These are phyloP conservation scores for Colletotrichum nymphaeae DNA, from an alignment of 2,329 filamentous ascomycete genomes.

Conservation along the genomic window DNA sequence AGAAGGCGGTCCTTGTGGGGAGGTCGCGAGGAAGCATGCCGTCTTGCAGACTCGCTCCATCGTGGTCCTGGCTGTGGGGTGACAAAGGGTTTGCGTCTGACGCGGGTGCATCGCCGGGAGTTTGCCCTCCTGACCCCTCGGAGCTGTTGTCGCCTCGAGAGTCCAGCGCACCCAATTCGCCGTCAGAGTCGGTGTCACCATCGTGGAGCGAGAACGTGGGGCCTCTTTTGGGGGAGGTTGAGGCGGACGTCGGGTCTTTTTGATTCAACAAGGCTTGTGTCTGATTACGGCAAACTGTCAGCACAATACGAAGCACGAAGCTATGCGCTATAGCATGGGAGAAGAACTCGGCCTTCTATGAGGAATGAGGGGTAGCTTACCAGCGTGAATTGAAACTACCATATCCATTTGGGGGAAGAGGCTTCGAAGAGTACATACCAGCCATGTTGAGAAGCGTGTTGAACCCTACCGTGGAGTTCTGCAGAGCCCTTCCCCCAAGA, in stretches of 20 bases:
- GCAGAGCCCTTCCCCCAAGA: constrained; percentile 18
- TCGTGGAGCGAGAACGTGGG: constrained; percentile 22
- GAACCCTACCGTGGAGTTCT: constrained; percentile 1
- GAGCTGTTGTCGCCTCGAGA: constrained; percentile 33
- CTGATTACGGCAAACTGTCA: not conserved
- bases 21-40: constrained; percentile 72
- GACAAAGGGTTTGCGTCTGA: not conserved
- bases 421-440: constrained; percentile 35
- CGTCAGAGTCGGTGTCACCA: constrained; percentile 32
- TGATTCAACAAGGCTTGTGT: constrained; percentile 8
- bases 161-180: constrained; percentile 16
- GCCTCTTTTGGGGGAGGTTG: constrained; percentile 34
- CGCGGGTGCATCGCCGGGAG: constrained; percentile 3
- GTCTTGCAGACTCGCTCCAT: constrained; percentile 50
- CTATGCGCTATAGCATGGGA: not conserved
- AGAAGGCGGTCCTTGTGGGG: constrained; percentile 83
- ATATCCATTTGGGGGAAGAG: constrained; percentile 7
- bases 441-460: constrained; percentile 28
- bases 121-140: constrained; percentile 17
- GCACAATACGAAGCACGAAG: not conserved
- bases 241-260: constrained; percentile 33
- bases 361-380: constrained; percentile 23
- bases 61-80: not conserved
- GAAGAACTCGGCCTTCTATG: not conserved
- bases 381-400: constrained; percentile 20